Percentiles rank a stretch among this genome's conserved stretches.
These are phyloP conservation scores for Podospora conica DNA, from an alignment of 495 filamentous ascomycete genomes.

Conservation along the genomic window DNA sequence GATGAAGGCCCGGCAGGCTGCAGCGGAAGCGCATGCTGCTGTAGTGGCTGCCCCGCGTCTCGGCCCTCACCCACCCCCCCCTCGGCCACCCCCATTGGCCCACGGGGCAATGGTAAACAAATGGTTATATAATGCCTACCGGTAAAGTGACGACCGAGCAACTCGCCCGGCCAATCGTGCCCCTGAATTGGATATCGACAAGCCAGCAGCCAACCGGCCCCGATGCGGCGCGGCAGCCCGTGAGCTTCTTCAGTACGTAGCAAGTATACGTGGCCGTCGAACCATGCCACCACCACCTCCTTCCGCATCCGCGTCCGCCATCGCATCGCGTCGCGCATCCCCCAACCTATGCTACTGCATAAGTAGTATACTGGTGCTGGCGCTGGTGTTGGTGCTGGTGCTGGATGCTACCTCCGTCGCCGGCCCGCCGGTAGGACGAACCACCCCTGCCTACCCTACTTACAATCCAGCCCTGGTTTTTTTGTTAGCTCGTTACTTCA, in stretches of 20 bases:
- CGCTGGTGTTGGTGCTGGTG: no score
- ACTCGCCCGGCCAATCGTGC: neutral
- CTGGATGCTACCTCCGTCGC: neutral
- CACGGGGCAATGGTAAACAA: conserved; percentile 1
- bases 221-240: neutral
- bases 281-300: neutral
- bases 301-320: no score
- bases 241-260: no score
- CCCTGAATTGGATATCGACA: neutral
- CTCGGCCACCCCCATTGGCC: neutral
- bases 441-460: neutral
- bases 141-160: neutral
- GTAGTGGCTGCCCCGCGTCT: neutral
- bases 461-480: no score
- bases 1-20: neutral
- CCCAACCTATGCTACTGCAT: no score
- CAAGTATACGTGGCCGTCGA: neutral
- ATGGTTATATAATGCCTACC: conserved; percentile 2
- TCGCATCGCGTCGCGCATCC: no score
- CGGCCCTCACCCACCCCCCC: neutral
- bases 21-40: neutral
- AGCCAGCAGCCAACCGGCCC: neutral
- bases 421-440: neutral
- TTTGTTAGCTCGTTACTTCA: no score
- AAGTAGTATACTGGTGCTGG: no score